A percentile compares a stretch with the other conserved stretches of the same genome.
These are phyloP conservation scores for Ailanthus altissimus DNA, from an alignment of 345 rosid species.

Conservation along the genomic window DNA sequence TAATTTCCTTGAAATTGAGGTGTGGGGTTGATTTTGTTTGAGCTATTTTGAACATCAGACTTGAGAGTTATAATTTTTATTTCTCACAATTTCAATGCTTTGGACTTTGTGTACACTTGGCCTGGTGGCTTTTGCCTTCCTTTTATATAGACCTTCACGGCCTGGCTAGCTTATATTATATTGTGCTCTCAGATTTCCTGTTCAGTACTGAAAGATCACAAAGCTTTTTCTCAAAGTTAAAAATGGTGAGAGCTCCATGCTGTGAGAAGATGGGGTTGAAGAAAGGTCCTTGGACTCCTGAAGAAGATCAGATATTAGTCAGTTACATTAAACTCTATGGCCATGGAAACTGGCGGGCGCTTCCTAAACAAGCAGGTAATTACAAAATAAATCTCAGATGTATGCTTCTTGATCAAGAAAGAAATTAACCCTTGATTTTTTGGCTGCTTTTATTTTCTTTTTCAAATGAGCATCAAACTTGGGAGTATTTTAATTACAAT, in stretches of 20 bases:
- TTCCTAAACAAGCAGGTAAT: slow-evolving; percentile 72
- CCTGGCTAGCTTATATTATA: neutral
- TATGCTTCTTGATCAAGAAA: too few relatives aligned
- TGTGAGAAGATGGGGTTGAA: slow-evolving; percentile 77
- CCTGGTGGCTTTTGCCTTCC: neutral
- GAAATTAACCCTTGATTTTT: too few relatives aligned
- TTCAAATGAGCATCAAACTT: too few relatives aligned
- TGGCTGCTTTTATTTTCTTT: too few relatives aligned
- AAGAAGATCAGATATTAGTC: slow-evolving; percentile 60
- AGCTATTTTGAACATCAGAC: slow-evolving; percentile 1
- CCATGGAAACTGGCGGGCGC: slow-evolving; percentile 77
- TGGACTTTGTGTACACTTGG: slow-evolving; percentile 8
- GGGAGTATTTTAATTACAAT: too few relatives aligned
- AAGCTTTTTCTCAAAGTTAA: slow-evolving; percentile 1
- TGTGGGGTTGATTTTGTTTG: neutral
- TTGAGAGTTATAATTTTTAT: neutral
- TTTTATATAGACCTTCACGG: neutral
- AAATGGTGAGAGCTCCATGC: slow-evolving; percentile 82
- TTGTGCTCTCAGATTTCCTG: slow-evolving; percentile 12
- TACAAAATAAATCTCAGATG: too few relatives aligned
- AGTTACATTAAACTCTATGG: slow-evolving; percentile 55
- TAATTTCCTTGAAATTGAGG: neutral
- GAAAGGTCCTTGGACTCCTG: slow-evolving; percentile 79
- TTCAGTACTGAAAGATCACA: neutral
- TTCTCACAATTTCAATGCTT: neutral